Percentiles rank a stretch among this genome's conserved stretches.
phyloP scores from a whole-genome alignment of 805 yeast genomes.

The Saccharomycopsis microspora region DNA sequence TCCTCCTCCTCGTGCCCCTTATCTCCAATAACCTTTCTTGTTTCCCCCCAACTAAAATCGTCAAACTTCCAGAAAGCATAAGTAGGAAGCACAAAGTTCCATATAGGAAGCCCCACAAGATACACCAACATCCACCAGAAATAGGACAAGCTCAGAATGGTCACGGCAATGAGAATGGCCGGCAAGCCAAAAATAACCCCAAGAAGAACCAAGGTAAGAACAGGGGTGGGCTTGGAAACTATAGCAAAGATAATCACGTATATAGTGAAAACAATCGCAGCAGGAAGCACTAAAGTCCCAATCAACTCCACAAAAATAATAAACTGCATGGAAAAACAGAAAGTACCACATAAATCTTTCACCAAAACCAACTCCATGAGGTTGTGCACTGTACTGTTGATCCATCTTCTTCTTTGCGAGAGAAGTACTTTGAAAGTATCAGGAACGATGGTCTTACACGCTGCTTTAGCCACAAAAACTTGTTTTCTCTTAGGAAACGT shows the following conservation, averaged over 20 bases:
- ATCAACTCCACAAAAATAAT: constrained; percentile 73
- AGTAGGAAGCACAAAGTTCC: constrained; percentile 82
- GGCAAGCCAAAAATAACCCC: constrained; percentile 79
- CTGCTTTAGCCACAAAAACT: constrained; percentile 80
- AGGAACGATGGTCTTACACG: constrained; percentile 88
- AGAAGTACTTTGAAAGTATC: constrained; percentile 64
- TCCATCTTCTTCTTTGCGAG: constrained; percentile 96
- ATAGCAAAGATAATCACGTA: constrained; percentile 69
- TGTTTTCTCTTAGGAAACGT: constrained; percentile 87
- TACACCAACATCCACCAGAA: constrained; percentile 72
- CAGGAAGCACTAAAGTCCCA: constrained; percentile 83
- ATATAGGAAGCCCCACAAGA: constrained; percentile 73
- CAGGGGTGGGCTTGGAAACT: constrained; percentile 64
- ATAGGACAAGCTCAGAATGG: constrained; percentile 65
- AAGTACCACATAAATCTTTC: constrained; percentile 85
- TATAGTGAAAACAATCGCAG: constrained; percentile 73
- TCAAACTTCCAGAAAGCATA: constrained; percentile 94
- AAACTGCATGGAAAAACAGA: constrained; percentile 92
- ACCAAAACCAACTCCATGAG: constrained; percentile 79
- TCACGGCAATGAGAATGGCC: constrained; percentile 67
- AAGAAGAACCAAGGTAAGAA: constrained; percentile 63
- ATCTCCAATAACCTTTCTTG: constrained; percentile 64
- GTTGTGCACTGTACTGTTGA: constrained; percentile 88
- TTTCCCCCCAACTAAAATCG: constrained; percentile 95
- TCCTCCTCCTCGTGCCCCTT: constrained; percentile 55